Percentiles rank a stretch among this genome's conserved stretches.
phyloP scores from a whole-genome alignment of 148 eudicot genomes.

The Persicaria tinctoria region DNA sequence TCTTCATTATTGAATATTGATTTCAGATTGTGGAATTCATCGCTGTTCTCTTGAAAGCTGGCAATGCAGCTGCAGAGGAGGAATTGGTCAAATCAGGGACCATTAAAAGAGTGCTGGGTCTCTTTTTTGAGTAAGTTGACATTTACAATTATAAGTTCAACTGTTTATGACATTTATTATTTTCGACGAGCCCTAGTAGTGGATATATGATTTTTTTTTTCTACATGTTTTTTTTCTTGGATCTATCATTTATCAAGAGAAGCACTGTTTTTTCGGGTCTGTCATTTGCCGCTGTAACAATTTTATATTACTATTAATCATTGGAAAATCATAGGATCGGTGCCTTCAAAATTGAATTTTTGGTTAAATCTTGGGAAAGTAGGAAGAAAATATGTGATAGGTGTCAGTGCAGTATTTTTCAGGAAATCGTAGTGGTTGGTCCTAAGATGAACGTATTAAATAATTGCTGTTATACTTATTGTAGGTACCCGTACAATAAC shows the following conservation, averaged over 20 bases:
- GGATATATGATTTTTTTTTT: background rate
- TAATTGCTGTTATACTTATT: background rate
- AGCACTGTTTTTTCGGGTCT: background rate
- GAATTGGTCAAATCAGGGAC: conserved; percentile 89
- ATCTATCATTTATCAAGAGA: background rate
- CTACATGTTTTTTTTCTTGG: background rate
- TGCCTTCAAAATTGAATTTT: background rate
- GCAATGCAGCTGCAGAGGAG: conserved; percentile 74
- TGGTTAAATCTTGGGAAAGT: background rate
- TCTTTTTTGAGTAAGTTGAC: conserved; percentile 79
- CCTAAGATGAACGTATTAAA: background rate
- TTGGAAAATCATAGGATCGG: background rate
- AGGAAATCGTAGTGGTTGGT: background rate
- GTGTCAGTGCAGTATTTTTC: background rate
- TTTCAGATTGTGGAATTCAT: conserved; percentile 89
- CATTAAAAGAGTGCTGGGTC: conserved; percentile 62
- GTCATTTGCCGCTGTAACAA: background rate
- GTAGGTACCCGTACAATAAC: conserved; percentile 91
- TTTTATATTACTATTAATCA: background rate
- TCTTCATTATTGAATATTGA: background rate
- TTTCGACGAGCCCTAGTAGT: background rate
- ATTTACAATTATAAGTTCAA: background rate
- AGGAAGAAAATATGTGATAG: background rate
- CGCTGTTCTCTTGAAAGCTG: conserved; percentile 77
- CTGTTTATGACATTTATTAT: background rate